phyloP scores from a whole-genome alignment of 2,329 filamentous ascomycete species.

The Cordyceps militaris region DNA sequence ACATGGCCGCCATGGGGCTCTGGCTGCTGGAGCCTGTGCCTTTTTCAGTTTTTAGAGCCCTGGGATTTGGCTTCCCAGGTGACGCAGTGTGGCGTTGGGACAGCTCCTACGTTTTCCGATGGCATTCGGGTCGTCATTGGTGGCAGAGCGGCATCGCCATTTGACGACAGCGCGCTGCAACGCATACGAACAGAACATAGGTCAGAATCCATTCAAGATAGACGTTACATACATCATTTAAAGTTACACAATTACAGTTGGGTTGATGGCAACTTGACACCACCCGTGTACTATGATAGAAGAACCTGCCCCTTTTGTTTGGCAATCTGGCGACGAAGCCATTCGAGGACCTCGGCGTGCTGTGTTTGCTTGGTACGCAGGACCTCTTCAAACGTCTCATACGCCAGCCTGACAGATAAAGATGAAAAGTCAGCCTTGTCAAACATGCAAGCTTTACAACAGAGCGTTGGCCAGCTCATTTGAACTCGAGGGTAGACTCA shows the following conservation, averaged over 20 bases:
- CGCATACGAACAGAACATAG: fast-evolving
- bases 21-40: constrained; percentile 83
- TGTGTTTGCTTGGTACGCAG: constrained; percentile 64
- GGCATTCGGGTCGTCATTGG: constrained; percentile 57
- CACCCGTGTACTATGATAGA: not conserved
- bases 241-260: not conserved
- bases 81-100: constrained; percentile 65
- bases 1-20: constrained; percentile 65
- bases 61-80: constrained; percentile 55
- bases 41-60: constrained; percentile 57
- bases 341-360: constrained; percentile 57
- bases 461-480: not conserved
- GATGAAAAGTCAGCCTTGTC: not conserved
- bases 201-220: not conserved
- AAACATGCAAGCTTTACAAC: not conserved
- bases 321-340: constrained; percentile 50
- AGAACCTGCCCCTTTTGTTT: constrained; percentile 22
- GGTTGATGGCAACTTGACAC: no score
- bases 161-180: constrained; percentile 12
- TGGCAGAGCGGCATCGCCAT: constrained; percentile 38
- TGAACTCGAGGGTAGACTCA: constrained; percentile 33
- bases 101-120: constrained; percentile 41
- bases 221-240: not conserved
- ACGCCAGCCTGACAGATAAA: constrained; percentile 50
- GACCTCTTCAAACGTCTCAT: constrained; percentile 62